phyloP scores from a whole-genome alignment of 345 rosid species.

The Psidium friedrichsthalianum region DNA sequence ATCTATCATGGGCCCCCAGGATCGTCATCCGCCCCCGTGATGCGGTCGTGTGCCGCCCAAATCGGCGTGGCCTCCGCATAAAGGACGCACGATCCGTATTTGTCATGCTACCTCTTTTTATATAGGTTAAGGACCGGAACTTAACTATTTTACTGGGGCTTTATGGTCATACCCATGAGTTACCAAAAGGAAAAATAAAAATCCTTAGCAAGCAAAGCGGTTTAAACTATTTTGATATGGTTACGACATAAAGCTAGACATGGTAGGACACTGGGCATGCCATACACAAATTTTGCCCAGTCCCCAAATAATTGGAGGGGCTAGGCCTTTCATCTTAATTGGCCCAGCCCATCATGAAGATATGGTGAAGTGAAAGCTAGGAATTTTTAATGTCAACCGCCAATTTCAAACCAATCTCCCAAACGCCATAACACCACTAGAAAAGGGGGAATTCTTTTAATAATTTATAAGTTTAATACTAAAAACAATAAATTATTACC shows the following conservation, averaged over 20 bases:
- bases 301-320: not conserved
- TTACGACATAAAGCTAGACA: not conserved
- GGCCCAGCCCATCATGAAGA: not conserved
- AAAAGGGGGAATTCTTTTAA: not conserved
- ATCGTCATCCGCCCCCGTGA: not conserved
- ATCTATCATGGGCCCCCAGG: not conserved
- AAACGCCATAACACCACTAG: not conserved
- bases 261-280: not conserved
- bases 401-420: not conserved
- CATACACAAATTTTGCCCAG: not conserved
- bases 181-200: not conserved
- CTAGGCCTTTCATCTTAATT: not conserved
- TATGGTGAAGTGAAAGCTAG: not conserved
- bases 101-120: not conserved
- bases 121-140: not conserved
- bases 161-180: not conserved
- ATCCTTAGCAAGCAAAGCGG: not conserved
- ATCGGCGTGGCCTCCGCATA: not conserved
- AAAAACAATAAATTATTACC: not conserved
- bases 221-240: not conserved
- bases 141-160: not conserved
- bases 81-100: not conserved
- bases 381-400: not conserved
- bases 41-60: fast-evolving
- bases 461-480: not conserved